Base-by-base conservation (phyloP, 148 eudicot genomes). In the Silene conica region DNA sequence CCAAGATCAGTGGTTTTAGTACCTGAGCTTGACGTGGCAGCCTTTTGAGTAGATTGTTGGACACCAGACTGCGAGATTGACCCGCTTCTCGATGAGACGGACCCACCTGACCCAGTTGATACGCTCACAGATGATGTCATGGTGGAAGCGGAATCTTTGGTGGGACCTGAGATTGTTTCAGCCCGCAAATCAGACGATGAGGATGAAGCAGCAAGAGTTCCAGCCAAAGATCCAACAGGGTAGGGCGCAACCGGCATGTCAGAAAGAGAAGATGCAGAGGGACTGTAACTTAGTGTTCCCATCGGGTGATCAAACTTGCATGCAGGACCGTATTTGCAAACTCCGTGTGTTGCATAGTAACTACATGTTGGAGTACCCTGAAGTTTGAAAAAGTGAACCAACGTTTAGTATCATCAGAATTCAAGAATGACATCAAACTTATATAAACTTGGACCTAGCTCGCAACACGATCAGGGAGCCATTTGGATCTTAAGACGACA, bases 221-320 rank as follows among this genome's bases (percentile, higher is more conserved):
- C 91, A 26, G 76, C 71, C 16, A 91, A 80, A 46, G 92, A 87
- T 69, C 97, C 97, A 34, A 91, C 90, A 2, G 97, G 97, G 48
- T 91, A 94, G 66, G 98, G 98, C 76, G 92, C 93, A 57, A 94
- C 96, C 1, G 98, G 96, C 92, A 94, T 94, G 70, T 94, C 98
- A 73, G 98, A 83, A 18, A 92, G 96, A 54, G 96, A 94, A 48
- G 98, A 94, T 72, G 97, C 85, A 46, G 98, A 94, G 13, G 98
- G 93, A 46, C 96, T 89, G 86, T 92, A 94, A 80, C 96, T 92
- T 73, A 94, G 83, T 38, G 83, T 69, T 67, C 87, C 85, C 93
- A 84, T 71, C 48, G 86, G 86, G 26, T 84, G 86, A 68, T 84
- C 80, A 22, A 68, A 84, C 71, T 76, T 84, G 84, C 86, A 84